Base-by-base conservation (phyloP, 108 stramenopile species). In the Bacterosira constricta region DNA sequence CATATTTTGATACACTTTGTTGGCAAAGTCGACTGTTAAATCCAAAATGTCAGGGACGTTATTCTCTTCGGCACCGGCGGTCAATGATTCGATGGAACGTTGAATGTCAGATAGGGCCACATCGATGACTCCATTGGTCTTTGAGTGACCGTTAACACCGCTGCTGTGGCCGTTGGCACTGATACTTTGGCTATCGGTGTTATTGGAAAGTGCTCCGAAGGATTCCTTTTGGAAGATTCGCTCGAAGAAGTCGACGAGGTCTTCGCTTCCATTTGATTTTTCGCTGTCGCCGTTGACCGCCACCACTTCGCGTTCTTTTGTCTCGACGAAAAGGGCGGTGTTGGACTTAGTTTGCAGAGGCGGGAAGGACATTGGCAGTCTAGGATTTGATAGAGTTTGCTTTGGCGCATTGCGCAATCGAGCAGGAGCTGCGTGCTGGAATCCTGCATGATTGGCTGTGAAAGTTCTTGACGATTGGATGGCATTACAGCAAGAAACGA, bases 21-120 rank as follows among this genome's bases (percentile, higher is more conserved):
- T 77, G 34, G 76, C 76, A 69, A 77, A 77, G 36, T 77, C 67
- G 8, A 77, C 76, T 2, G 76, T 77, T 29, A 77, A 58, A 63
- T 77, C 63, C 58, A 77, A 64, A 35, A 77, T 57, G 47, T 77
- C 62, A n/a, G 67, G 62, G 20, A 67, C 60, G 32, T 66, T 59
- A 42, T 68, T 46, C 49, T 45, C 30, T 36, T 35, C 30, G 20
- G 57, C 64, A 34, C 59, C 61, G 26, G 37, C 76, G 18, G 63
- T 58, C 26, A 77, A 55, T 4, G 68, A 69, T 50, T 77, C 38
- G 45, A 77, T 64, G 38, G 76, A 77, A 10, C 76, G 76, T 61
- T 77, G 68, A 39, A 77, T 77, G 27, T 77, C 76, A 1, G 64
- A 50, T 12, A 75, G 25, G 12, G 71, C 51, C 31, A 51, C 64